Evolutionary conservation across 2,329 filamentous ascomycete genomes (phyloP).

Genomic region (Pestalotiopsis sp.): DNA sequence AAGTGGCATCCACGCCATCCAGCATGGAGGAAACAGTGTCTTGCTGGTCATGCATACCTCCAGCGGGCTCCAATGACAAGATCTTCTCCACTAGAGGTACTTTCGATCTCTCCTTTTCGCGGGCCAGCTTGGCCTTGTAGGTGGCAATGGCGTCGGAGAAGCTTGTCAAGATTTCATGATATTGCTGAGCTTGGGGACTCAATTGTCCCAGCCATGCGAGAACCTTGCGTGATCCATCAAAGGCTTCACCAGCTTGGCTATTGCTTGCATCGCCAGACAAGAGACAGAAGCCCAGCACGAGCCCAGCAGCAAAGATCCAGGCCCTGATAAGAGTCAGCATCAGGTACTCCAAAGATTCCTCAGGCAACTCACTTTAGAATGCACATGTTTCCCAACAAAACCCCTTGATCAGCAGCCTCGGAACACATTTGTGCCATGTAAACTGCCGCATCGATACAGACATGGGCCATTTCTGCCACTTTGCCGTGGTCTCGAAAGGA

Average conservation of each 20-base stretch:
- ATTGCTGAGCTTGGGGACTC: slow-evolving; percentile 60
- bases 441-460: slow-evolving; percentile 57
- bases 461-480: slow-evolving; percentile 44
- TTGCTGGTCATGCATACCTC: background rate
- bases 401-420: slow-evolving; percentile 45
- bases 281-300: slow-evolving; percentile 59
- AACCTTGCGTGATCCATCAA: slow-evolving; percentile 51
- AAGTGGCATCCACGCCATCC: background rate
- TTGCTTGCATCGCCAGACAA: slow-evolving; percentile 50
- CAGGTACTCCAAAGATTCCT: background rate
- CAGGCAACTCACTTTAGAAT: slow-evolving; percentile 55
- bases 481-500: background rate
- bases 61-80: background rate
- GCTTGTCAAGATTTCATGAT: slow-evolving; percentile 55
- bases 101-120: slow-evolving; percentile 2
- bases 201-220: slow-evolving; percentile 48
- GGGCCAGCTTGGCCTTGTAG: slow-evolving; percentile 30
- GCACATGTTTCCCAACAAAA: slow-evolving; percentile 58
- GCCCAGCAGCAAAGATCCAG: slow-evolving; percentile 57
- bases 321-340: slow-evolving; percentile 37
- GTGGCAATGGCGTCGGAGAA: slow-evolving; percentile 47
- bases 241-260: slow-evolving; percentile 48
- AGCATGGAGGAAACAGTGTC: background rate
- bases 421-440: slow-evolving; percentile 58
- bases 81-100: slow-evolving; percentile 5